Evolutionary conservation across 2,329 filamentous ascomycete genomes (phyloP).

Genomic region (Aspergillus sp.): DNA sequence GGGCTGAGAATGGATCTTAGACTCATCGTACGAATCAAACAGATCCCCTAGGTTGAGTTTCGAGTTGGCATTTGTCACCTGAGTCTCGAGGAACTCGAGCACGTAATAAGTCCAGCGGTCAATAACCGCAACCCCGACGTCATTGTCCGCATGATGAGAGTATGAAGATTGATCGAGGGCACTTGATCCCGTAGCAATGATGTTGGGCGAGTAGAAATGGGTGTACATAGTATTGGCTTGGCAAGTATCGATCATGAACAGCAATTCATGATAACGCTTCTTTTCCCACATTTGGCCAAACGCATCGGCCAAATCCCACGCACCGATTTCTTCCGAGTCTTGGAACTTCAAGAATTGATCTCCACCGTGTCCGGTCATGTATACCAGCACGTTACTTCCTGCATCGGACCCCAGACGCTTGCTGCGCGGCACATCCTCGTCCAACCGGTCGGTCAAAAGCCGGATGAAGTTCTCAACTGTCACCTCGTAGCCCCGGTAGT

Average conservation of each 20-base stretch:
- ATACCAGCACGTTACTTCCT: conserved; percentile 92
- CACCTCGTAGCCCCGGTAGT: conserved; percentile 96
- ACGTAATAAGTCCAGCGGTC: conserved; percentile 99
- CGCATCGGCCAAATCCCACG: conserved; percentile 91
- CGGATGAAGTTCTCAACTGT: conserved; percentile 99
- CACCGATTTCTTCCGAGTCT: conserved; percentile 94
- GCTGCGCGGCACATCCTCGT: conserved; percentile 88
- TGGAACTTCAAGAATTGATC: conserved; percentile 99
- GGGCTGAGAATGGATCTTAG: conserved; percentile 89
- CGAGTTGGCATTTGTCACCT: conserved; percentile 78
- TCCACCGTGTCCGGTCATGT: conserved; percentile 98
- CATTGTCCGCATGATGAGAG: conserved; percentile 95
- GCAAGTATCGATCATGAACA: conserved; percentile 99
- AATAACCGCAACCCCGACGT: conserved; percentile 96
- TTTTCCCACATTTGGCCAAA: conserved; percentile 99
- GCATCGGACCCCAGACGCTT: conserved; percentile 93
- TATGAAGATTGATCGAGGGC: conserved; percentile 96
- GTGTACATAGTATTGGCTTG: conserved; percentile 99
- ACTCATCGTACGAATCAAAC: conserved; percentile 92
- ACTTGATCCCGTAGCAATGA: conserved; percentile 94
- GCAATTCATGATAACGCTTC: conserved; percentile 94
- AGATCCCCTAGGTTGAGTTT: conserved; percentile 89
- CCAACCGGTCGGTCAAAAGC: conserved; percentile 87
- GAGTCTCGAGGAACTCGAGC: conserved; percentile 88
- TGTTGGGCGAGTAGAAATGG: conserved; percentile 96